Percentiles rank a stretch among this genome's conserved stretches.
Evolutionary conservation across 148 eudicot genomes (phyloP).

Genomic region (Chenopodium album): DNA sequence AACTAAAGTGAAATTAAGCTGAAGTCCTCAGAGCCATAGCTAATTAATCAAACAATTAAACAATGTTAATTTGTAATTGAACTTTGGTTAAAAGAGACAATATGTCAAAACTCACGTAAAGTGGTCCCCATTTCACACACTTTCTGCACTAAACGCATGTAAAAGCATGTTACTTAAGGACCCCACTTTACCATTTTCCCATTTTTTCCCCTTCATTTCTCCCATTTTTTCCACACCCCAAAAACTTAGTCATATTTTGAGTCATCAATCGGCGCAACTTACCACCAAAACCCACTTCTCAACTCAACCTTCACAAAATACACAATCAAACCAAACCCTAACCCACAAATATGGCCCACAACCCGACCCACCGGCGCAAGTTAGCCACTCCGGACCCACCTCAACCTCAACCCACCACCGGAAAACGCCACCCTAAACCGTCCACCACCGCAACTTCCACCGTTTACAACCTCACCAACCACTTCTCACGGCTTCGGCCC

Average conservation of each 20-base stretch:
- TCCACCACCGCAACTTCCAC: slow-evolving; percentile 44
- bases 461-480: slow-evolving; percentile 52
- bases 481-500: slow-evolving; percentile 48
- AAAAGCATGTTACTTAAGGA: slow-evolving; percentile 21
- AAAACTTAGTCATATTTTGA: background rate
- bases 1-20: no score
- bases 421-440: slow-evolving; percentile 34
- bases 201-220: background rate
- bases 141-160: slow-evolving; percentile 22
- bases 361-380: slow-evolving; percentile 40
- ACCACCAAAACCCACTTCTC: background rate
- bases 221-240: background rate
- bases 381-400: slow-evolving; percentile 35
- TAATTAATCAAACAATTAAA: no score
- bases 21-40: no score
- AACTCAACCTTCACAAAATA: background rate
- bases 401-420: slow-evolving; percentile 40
- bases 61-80: no score
- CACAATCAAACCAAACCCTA: background rate
- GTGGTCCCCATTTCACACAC: slow-evolving; percentile 8
- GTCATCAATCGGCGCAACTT: slow-evolving; percentile 6
- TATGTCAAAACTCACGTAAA: background rate
- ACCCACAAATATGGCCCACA: slow-evolving; percentile 33
- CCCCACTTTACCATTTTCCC: slow-evolving; percentile 25
- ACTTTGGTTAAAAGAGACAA: background rate